Conservation (phyloP, 192 early-diverging fungal genomes). For the Dispira simplex region DNA sequence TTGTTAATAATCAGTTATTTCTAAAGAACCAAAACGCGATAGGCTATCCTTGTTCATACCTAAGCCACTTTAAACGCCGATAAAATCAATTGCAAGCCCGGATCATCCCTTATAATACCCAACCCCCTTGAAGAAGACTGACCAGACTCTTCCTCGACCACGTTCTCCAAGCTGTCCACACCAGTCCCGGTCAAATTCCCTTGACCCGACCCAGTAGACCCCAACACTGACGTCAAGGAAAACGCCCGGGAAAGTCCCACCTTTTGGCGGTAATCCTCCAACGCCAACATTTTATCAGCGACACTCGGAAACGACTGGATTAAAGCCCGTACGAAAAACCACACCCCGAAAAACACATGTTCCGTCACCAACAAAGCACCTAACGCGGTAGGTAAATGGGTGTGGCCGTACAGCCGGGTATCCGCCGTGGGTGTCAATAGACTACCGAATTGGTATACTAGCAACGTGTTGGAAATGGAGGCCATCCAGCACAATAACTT, state of each 20-base stretch:
- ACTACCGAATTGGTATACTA: conserved; percentile 34
- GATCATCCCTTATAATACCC: neutral
- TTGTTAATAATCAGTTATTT: neutral
- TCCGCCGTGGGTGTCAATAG: conserved; percentile 9
- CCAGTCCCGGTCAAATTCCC: neutral
- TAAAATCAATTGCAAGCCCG: neutral
- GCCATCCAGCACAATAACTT: conserved; percentile 34
- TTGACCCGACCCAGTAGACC: neutral
- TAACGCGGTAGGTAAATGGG: neutral
- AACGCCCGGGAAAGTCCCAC: neutral
- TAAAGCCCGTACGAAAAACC: neutral
- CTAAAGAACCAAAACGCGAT: too few species aligned
- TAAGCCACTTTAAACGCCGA: neutral
- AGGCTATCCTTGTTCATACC: neutral
- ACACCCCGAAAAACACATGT: conserved; percentile 1
- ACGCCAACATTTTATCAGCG: neutral
- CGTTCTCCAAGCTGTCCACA: neutral
- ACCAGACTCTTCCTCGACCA: neutral
- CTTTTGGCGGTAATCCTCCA: conserved; percentile 7
- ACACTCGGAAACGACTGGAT: conserved; percentile 4
- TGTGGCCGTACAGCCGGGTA: conserved; percentile 1
- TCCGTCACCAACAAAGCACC: neutral
- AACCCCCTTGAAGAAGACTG: neutral
- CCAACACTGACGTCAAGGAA: neutral
- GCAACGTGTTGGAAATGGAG: conserved; percentile 33